Base-by-base conservation (phyloP, 2,329 filamentous ascomycete species). In the Talaromyces sp. region DNA sequence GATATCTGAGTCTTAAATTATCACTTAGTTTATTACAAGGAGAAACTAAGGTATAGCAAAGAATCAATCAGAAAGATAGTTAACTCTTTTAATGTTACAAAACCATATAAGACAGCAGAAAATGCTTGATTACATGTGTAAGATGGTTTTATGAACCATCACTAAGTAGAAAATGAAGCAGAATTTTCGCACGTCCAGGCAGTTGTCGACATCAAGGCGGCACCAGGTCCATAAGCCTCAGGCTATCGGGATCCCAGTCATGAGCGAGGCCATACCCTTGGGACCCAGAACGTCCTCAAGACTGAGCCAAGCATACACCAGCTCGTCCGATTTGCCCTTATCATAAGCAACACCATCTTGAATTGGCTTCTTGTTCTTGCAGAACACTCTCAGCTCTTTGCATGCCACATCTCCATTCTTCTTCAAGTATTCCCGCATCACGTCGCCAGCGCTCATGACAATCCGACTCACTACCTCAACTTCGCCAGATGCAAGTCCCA, bases 371-470 rank as follows among this genome's bases (percentile, higher is more conserved):
- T 51, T 51, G 46, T 51, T 51, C 28, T 36, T 51, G 63, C 66
- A 69, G 53, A 70, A 69, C 1, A 64, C 60, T 37, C 60, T 60
- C 45, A 68, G 58, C 60, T 69, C 66, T 58, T 66, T 68, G 55
- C 63, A 66, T 53, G 63, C 64, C 25, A 63, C 60, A 46, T 66
- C 64, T 19, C 66, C 67, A 60, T 69, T 68, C 53, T 63, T 66
- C 41, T 61, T 9, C 40, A 70, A 17, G 51, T 69, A 70, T 36
- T 60, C 58, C 36, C 37, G 59, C 66, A 69, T 69, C 13, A 70
- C 60, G 4, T 69, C 63, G 40, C 63, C 63, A 59, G 37, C 50
- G 56, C 66, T 69, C 43, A 45, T 56, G 22, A 69, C 63, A 60
- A 69, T 67, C 3, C 62, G 65, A 61, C 66, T 67, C 5, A 36